A percentile compares a stretch with the other conserved stretches of the same genome.
phyloP scores from a whole-genome alignment of 768 basidiomycete genomes.

The Leccinellum albellum region DNA sequence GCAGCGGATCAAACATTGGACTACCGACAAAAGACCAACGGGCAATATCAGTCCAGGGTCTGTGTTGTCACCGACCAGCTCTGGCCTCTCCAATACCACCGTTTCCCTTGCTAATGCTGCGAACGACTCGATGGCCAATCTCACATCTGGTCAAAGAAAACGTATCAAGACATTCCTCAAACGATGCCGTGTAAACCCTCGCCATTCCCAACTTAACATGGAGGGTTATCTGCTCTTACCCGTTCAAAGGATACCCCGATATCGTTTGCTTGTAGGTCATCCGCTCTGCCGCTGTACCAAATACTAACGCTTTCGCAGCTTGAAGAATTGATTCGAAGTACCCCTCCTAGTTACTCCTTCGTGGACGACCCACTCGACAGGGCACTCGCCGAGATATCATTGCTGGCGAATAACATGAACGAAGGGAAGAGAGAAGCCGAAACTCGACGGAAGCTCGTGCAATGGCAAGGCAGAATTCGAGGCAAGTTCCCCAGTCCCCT shows the following conservation, averaged over 20 bases:
- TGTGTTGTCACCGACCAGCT: constrained; percentile 50
- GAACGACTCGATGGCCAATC: constrained; percentile 44
- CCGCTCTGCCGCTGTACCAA: not conserved
- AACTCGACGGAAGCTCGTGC: constrained; percentile 83
- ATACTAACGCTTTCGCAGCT: constrained; percentile 38
- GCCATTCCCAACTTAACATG: constrained; percentile 89
- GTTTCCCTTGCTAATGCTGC: constrained; percentile 43
- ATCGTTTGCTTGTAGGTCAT: constrained; percentile 79
- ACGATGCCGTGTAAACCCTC: constrained; percentile 82
- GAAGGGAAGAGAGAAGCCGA: constrained; percentile 97
- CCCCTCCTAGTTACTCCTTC: constrained; percentile 74
- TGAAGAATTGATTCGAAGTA: constrained; percentile 81
- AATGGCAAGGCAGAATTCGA: constrained; percentile 86
- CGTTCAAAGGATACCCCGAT: constrained; percentile 96
- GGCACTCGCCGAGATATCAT: constrained; percentile 83
- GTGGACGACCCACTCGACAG: constrained; percentile 81
- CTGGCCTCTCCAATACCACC: constrained; percentile 53
- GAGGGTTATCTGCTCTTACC: constrained; percentile 93
- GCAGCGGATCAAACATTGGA: constrained; percentile 85
- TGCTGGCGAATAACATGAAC: constrained; percentile 92
- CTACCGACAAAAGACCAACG: constrained; percentile 48
- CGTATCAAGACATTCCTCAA: constrained; percentile 88
- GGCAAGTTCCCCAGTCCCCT: constrained; percentile 95
- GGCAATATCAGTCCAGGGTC: constrained; percentile 36
- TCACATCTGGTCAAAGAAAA: constrained; percentile 80